Conservation (phyloP, 2,329 filamentous ascomycete genomes). For the Byssothecium circinans region DNA sequence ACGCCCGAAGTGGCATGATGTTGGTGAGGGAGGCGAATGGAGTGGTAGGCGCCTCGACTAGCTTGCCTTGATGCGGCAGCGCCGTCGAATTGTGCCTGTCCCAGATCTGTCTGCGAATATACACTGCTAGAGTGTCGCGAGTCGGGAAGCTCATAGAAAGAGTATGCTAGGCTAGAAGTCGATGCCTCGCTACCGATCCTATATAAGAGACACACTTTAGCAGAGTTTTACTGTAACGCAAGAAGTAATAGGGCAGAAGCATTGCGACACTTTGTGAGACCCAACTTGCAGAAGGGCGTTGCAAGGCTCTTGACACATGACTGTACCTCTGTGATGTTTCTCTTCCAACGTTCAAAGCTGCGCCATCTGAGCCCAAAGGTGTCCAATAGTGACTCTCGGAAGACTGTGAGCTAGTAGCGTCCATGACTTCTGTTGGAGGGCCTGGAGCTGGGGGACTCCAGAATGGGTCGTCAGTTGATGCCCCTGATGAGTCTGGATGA, state of each 20-base stretch:
- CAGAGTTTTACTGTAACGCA: not conserved
- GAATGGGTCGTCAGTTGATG: slow-evolving; percentile 19
- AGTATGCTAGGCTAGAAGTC: slow-evolving; percentile 31
- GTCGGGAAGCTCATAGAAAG: slow-evolving; percentile 35
- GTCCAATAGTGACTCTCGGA: slow-evolving; percentile 8
- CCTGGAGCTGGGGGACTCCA: slow-evolving; percentile 10
- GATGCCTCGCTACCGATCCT: slow-evolving; percentile 30
- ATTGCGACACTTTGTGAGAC: not conserved
- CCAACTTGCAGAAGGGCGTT: not conserved
- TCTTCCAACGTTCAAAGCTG: not conserved
- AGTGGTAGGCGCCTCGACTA: slow-evolving; percentile 24
- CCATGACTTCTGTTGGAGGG: not conserved
- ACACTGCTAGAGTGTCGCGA: slow-evolving; percentile 29
- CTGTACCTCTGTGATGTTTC: not conserved
- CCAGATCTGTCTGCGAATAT: slow-evolving; percentile 14
- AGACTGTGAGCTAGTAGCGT: slow-evolving; percentile 1
- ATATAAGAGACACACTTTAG: not conserved
- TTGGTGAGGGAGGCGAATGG: slow-evolving; percentile 18
- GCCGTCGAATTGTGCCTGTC: slow-evolving; percentile 26
- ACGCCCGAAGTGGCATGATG: slow-evolving; percentile 4
- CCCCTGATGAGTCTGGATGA: slow-evolving; percentile 1
- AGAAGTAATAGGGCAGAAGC: not conserved
- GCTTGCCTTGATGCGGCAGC: slow-evolving; percentile 16
- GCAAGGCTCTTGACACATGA: not conserved
- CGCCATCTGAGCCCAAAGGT: slow-evolving; percentile 3